phyloP scores from a whole-genome alignment of 139 green algal genomes.

The Chlamydomonas sp. region DNA sequence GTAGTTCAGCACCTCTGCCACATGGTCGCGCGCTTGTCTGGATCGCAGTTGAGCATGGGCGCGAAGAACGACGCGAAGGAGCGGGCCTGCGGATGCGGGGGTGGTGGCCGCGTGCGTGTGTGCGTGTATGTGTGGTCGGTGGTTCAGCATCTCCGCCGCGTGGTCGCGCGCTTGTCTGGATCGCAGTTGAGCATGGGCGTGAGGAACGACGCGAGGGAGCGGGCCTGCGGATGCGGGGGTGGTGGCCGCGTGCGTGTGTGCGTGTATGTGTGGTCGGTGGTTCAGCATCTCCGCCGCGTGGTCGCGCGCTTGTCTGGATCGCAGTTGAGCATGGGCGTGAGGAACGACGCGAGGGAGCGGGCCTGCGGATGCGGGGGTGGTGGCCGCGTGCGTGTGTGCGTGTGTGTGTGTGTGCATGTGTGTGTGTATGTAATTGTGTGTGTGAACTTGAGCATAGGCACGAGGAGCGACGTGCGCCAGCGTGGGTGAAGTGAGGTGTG shows the following conservation, averaged over 20 bases:
- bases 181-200: not conserved
- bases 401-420: not conserved
- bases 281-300: constrained; percentile 70
- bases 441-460: not conserved
- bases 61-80: constrained; percentile 75
- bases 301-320: constrained; percentile 68
- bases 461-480: not conserved
- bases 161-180: not conserved
- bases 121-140: not conserved
- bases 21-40: constrained; percentile 73
- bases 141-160: not conserved
- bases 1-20: constrained; percentile 75
- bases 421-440: not conserved
- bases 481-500: not conserved
- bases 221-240: not conserved
- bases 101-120: not conserved
- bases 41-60: constrained; percentile 86
- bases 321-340: constrained; percentile 89
- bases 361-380: constrained; percentile 31
- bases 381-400: not conserved
- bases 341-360: constrained; percentile 63
- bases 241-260: not conserved
- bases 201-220: not conserved
- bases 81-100: constrained; percentile 31
- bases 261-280: constrained; percentile 38